These are phyloP conservation scores for Simplicillium aogashimaense DNA, from an alignment of 2,329 filamentous ascomycete genomes.

Conservation along the genomic window DNA sequence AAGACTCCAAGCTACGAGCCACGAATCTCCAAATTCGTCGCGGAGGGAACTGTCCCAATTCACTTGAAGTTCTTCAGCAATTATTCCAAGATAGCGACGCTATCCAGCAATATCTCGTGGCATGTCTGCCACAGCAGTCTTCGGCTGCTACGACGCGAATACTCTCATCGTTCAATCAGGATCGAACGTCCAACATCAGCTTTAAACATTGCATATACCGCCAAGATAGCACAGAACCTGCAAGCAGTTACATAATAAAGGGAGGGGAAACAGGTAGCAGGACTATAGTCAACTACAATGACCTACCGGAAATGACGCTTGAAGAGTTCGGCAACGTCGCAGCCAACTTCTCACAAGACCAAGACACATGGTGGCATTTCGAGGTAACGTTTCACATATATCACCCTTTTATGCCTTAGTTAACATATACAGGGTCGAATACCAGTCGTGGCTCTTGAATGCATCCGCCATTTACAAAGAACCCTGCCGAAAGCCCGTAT, in stretches of 20 bases:
- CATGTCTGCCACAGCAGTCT: slow-evolving; percentile 41
- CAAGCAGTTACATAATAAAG: slow-evolving; percentile 61
- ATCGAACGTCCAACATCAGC: slow-evolving; percentile 24
- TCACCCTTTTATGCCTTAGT: slow-evolving; percentile 1
- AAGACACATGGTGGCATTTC: slow-evolving; percentile 58
- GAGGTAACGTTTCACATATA: slow-evolving; percentile 36
- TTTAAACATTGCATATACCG: slow-evolving; percentile 52
- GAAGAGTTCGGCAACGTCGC: slow-evolving; percentile 45
- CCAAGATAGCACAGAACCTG: slow-evolving; percentile 40
- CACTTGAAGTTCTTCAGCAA: slow-evolving; percentile 60
- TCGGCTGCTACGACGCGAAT: slow-evolving; percentile 44
- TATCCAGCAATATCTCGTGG: slow-evolving; percentile 32
- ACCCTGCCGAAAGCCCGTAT: slow-evolving; percentile 34
- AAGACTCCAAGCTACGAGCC: slow-evolving; percentile 66
- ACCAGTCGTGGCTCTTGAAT: slow-evolving; percentile 48
- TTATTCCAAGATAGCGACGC: slow-evolving; percentile 28
- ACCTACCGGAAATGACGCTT: slow-evolving; percentile 56
- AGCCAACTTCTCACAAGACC: slow-evolving; percentile 22
- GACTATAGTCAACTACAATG: slow-evolving; percentile 62
- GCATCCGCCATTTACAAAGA: slow-evolving; percentile 45
- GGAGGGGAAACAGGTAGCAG: slow-evolving; percentile 48
- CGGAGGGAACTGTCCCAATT: slow-evolving; percentile 66
- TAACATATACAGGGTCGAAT: slow-evolving; percentile 44
- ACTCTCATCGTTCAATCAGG: slow-evolving; percentile 38
- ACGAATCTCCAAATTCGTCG: slow-evolving; percentile 47